phyloP scores from a whole-genome alignment of 768 basidiomycete genomes.

The Leccinum imitatum region DNA sequence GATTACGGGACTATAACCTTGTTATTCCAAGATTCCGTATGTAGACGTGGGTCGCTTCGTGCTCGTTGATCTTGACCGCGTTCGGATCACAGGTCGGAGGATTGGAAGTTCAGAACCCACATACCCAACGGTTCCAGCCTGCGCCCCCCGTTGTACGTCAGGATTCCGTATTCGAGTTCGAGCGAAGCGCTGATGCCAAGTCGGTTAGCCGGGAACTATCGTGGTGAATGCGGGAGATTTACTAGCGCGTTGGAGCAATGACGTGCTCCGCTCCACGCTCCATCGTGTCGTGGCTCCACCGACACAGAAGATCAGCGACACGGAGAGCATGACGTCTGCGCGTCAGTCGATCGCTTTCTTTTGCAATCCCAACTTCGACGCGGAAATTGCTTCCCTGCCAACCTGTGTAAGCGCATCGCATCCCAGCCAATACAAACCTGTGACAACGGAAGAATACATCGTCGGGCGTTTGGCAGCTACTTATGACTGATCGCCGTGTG shows the following conservation, averaged over 20 bases:
- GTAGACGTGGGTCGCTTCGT: constrained; percentile 12
- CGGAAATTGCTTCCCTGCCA: constrained; percentile 69
- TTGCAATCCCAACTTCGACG: constrained; percentile 75
- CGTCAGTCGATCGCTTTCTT: constrained; percentile 87
- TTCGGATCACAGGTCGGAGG: constrained; percentile 61
- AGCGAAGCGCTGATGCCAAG: constrained; percentile 3
- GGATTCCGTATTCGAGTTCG: neutral
- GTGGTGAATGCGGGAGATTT: constrained; percentile 84
- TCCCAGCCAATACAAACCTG: constrained; percentile 68
- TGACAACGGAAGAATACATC: constrained; percentile 77
- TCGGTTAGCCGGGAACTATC: constrained; percentile 67
- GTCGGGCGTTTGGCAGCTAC: constrained; percentile 65
- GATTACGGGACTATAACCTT: constrained; percentile 84
- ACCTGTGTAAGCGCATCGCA: constrained; percentile 42
- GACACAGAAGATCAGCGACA: constrained; percentile 44
- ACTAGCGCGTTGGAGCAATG: constrained; percentile 81
- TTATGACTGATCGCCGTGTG: constrained; percentile 38
- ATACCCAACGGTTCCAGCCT: constrained; percentile 67
- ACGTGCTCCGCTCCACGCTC: constrained; percentile 73
- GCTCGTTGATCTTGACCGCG: neutral
- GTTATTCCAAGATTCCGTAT: constrained; percentile 73
- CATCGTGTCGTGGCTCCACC: constrained; percentile 81
- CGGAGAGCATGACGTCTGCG: constrained; percentile 56
- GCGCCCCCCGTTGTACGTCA: constrained; percentile 71
- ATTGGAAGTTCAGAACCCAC: constrained; percentile 78